Percentiles rank a stretch among this genome's conserved stretches.
These are phyloP conservation scores for Apiospora malaysiana DNA, from an alignment of 2,329 filamentous ascomycete species.

Conservation along the genomic window DNA sequence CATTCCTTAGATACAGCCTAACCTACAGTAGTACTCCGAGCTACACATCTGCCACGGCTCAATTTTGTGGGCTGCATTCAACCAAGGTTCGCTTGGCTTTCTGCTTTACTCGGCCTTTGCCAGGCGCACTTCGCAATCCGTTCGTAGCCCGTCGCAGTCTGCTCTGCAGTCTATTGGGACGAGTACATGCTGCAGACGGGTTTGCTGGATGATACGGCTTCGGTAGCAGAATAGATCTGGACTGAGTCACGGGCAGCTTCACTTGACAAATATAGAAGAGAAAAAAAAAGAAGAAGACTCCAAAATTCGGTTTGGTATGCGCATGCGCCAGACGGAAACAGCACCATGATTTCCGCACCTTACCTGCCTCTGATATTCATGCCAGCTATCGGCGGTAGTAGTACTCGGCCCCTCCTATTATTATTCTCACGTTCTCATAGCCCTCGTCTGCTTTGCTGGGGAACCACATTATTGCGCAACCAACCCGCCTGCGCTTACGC, in stretches of 20 bases:
- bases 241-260: neutral
- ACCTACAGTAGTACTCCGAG: constrained; percentile 7
- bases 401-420: neutral
- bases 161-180: neutral
- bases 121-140: neutral
- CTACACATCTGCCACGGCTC: constrained; percentile 12
- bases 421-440: constrained; percentile 12
- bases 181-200: constrained; percentile 6
- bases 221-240: neutral
- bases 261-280: neutral
- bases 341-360: neutral
- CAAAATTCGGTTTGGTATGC: neutral
- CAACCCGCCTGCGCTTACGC: constrained; percentile 18
- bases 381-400: neutral
- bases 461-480: constrained; percentile 18
- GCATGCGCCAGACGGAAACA: neutral
- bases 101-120: neutral
- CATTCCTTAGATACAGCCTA: neutral
- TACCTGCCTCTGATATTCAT: constrained; percentile 8
- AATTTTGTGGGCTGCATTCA: constrained; percentile 13
- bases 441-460: constrained; percentile 1
- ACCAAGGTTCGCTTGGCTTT: constrained; percentile 16
- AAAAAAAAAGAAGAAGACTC: neutral
- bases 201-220: neutral
- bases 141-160: neutral